phyloP scores from a whole-genome alignment of 257 asterid species.

The Jaltomata sinuosa region DNA sequence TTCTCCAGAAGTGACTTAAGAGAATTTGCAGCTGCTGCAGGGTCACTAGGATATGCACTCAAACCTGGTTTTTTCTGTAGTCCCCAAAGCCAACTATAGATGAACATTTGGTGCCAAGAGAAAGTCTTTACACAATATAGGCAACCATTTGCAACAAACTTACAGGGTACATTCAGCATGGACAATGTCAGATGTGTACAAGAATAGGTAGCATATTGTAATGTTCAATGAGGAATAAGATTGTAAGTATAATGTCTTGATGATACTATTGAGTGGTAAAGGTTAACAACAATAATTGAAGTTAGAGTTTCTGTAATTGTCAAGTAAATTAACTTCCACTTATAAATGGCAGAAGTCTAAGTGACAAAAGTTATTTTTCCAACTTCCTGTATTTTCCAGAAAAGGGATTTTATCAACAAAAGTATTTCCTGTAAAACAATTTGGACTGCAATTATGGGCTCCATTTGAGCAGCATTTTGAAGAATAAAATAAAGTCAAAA shows the following conservation, averaged over 20 bases:
- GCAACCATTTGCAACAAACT: not conserved
- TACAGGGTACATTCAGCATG: not conserved
- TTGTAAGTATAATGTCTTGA: not conserved
- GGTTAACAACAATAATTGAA: not conserved
- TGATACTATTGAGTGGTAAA: not conserved
- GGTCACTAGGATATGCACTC: constrained; percentile 48
- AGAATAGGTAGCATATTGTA: not conserved
- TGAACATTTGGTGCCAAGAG: not conserved
- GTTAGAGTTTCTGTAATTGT: not conserved
- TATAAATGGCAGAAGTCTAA: not conserved
- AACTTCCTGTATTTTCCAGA: not conserved
- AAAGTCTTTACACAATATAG: not conserved
- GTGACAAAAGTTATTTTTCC: not conserved
- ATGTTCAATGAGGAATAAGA: not conserved
- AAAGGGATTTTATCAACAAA: no score
- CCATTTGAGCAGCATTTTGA: not conserved
- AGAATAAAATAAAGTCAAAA: not conserved
- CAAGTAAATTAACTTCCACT: not conserved
- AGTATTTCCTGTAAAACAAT: no score
- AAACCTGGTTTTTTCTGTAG: constrained; percentile 51
- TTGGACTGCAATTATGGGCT: not conserved
- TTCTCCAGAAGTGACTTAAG: constrained; percentile 30
- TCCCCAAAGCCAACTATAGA: not conserved
- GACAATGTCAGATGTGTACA: not conserved
- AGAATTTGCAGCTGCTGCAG: constrained; percentile 49